Conservation (phyloP, 768 basidiomycete genomes). For the Amanita pallidorosea region DNA sequence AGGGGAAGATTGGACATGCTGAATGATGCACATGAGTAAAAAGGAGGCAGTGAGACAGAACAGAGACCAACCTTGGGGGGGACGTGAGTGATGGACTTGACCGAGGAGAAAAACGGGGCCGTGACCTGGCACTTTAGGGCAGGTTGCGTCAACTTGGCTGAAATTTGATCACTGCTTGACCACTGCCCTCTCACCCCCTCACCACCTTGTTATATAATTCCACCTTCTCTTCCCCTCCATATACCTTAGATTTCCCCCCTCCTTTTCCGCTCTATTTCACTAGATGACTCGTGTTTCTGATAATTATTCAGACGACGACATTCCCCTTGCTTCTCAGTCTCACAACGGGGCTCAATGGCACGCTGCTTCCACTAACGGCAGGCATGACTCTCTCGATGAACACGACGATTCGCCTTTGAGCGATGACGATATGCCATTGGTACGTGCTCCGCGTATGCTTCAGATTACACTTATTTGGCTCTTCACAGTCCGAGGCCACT, state of each 20-base stretch:
- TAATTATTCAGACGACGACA: slow-evolving; percentile 53
- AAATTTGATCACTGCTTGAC: slow-evolving; percentile 24
- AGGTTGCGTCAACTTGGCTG: slow-evolving; percentile 32
- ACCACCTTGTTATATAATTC: slow-evolving; percentile 8
- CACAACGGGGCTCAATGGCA: slow-evolving; percentile 26
- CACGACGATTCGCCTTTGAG: slow-evolving; percentile 41
- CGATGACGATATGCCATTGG: slow-evolving; percentile 65
- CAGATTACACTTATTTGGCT: slow-evolving; percentile 12
- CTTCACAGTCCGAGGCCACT: slow-evolving; percentile 43
- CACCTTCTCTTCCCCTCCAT: slow-evolving; percentile 5
- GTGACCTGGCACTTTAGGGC: slow-evolving; percentile 45
- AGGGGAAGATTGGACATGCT: slow-evolving; percentile 57
- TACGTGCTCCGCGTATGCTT: slow-evolving; percentile 22
- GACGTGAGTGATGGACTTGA: background rate
- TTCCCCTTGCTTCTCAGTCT: slow-evolving; percentile 35
- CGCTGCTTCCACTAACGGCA: slow-evolving; percentile 29
- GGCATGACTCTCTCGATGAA: slow-evolving; percentile 29
- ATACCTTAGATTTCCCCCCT: slow-evolving; percentile 12
- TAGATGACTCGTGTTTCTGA: slow-evolving; percentile 35
- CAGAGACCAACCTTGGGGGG: slow-evolving; percentile 4
- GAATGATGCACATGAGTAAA: slow-evolving; percentile 9
- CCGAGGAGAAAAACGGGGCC: slow-evolving; percentile 9
- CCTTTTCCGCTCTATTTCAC: slow-evolving; percentile 15
- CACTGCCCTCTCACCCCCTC: slow-evolving; percentile 19
- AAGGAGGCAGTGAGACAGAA: slow-evolving; percentile 5